Evolutionary conservation across 495 filamentous ascomycete species (phyloP), one percentile per base, ranked within the genome.

Genomic region (Talaromyces trachyspermus): DNA sequence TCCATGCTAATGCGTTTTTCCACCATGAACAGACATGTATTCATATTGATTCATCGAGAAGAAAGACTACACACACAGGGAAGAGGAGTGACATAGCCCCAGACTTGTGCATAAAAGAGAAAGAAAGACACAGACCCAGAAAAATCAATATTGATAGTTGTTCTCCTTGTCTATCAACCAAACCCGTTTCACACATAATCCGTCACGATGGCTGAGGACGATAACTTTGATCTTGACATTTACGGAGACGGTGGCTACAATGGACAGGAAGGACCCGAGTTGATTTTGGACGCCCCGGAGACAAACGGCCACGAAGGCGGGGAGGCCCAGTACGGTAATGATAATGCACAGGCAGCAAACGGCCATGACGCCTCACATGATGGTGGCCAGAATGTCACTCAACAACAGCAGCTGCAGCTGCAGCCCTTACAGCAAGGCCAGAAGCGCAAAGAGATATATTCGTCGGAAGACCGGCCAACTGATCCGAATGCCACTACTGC

Each of bases 191-290:
- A 29, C 18, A 20, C 19, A n/a, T 65, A 62, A 15, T 5, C 19
- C 44, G 57, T 54, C 69, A 77, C 56, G 49, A 91, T 91, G 86
- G 86, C 85, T 54, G 80, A 83, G 57, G 86, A 95, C 67, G 86
- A 92, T 66, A 89, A 95, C 59, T 97, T 96, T 75, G 92, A 97
- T 63, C 95, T 96, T 76, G 94, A 97, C 64, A 89, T 96, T 67
- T 96, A 95, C 63, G 91, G 88, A 52, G 86, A 96, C 61, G 81
- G 83, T 46, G 74, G 76, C 48, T 68, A 66, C 49, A 70, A 62
- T 49, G 58, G 57, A 45, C 69, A 68, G 38, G 69, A 73, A 20
- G 65, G 73, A 20, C 73, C 66, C 53, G 74, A 74, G 33, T 50
- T 72, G 27, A 66, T 66, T 22, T 51, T 70, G 52, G 60, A 74